Conservation (phyloP, 1,139 yeast genomes). For the Yamadazyma blattariae region DNA sequence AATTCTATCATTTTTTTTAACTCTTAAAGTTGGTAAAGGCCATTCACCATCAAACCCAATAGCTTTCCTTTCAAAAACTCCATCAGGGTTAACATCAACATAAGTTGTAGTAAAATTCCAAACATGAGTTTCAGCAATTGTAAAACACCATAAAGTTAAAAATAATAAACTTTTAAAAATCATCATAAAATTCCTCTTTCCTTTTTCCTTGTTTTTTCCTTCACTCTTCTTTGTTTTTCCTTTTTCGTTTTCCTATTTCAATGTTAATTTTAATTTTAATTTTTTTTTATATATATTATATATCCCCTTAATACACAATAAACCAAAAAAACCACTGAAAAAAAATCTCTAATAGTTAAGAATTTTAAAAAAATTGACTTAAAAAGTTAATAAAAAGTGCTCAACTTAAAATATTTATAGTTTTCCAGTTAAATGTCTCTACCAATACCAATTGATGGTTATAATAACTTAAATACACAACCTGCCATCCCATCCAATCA, state of each 20-base stretch:
- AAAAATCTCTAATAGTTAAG: too few species aligned
- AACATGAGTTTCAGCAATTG: conserved; percentile 44
- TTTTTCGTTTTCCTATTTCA: too few species aligned
- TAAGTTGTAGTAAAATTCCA: conserved; percentile 54
- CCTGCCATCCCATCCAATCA: too few species aligned
- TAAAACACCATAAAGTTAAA: conserved; percentile 3
- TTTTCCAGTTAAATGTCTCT: too few species aligned
- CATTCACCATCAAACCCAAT: conserved; percentile 69
- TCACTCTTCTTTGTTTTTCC: too few species aligned
- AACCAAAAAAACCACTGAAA: too few species aligned
- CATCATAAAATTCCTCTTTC: background rate
- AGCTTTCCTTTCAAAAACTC: conserved; percentile 45
- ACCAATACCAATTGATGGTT: too few species aligned
- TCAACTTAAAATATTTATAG: conserved; percentile 1
- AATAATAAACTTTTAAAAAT: conserved; percentile 2
- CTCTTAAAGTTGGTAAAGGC: conserved; percentile 72
- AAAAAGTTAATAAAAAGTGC: conserved; percentile 1
- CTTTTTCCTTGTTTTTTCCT: too few species aligned
- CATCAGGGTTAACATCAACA: conserved; percentile 61
- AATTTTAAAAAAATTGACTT: conserved; percentile 2
- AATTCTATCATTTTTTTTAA: conserved; percentile 62
- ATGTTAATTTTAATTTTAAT: too few species aligned
- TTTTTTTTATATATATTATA: background rate
- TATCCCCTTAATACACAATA: too few species aligned
- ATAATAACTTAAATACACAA: too few species aligned